Conservation (phyloP, 78 protist species). For the slime mould (Dictyostelium discoideum) region DNA sequence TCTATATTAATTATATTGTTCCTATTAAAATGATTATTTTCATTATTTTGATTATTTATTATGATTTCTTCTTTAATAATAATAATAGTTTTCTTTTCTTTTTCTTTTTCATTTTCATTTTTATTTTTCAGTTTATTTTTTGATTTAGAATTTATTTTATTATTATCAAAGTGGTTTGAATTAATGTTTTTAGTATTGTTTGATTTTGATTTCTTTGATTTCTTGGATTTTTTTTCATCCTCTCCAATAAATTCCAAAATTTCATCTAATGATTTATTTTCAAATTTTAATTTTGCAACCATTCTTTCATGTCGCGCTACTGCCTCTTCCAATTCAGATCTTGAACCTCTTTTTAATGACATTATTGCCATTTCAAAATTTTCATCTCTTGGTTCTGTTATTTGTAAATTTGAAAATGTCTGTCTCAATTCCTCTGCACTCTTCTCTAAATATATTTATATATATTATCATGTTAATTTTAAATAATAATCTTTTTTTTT, state of each 20-base stretch:
- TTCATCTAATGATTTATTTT: background rate
- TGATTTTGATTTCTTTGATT: background rate
- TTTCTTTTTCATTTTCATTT: background rate
- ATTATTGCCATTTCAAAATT: background rate
- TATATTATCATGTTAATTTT: background rate
- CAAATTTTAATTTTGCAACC: background rate
- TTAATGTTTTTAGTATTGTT: no score
- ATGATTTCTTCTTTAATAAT: background rate
- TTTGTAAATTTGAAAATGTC: background rate
- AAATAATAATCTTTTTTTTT: no score
- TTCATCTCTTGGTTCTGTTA: background rate
- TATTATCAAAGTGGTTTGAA: no score
- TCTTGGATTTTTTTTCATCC: background rate
- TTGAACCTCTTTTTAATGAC: background rate
- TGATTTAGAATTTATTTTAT: background rate
- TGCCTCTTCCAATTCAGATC: background rate
- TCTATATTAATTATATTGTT: background rate
- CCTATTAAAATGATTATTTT: background rate
- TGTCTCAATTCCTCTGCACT: background rate
- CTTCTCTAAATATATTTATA: background rate
- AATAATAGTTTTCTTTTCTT: no score
- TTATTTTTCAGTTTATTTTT: background rate
- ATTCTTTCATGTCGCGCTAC: background rate
- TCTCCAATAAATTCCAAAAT: background rate
- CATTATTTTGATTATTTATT: no score